Evolutionary conservation across 129 eudicot species (phyloP).

Genomic region (Escallonia herrerae): DNA sequence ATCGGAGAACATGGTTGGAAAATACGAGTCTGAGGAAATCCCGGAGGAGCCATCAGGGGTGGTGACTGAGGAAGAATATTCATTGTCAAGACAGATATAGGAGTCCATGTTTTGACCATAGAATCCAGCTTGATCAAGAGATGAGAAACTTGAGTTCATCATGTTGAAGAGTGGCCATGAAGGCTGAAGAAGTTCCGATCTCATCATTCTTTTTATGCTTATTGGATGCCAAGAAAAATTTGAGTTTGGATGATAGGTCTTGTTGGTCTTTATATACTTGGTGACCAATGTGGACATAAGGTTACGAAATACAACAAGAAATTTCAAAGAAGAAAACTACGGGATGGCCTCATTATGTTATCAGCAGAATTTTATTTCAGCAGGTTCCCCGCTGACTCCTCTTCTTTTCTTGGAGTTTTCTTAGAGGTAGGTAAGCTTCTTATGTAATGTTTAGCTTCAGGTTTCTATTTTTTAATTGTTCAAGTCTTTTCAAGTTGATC

Average conservation of each 20-base stretch:
- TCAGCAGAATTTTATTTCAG: background rate
- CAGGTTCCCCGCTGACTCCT: constrained; percentile 27
- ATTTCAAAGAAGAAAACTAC: constrained; percentile 17
- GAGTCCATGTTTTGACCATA: constrained; percentile 14
- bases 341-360: background rate
- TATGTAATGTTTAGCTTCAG: background rate
- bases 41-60: constrained; percentile 28
- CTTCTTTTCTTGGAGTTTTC: constrained; percentile 38
- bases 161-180: constrained; percentile 33
- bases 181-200: constrained; percentile 33
- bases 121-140: constrained; percentile 18
- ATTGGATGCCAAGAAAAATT: background rate
- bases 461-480: constrained; percentile 14
- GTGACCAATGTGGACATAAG: constrained; percentile 2
- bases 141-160: constrained; percentile 4
- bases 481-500: background rate
- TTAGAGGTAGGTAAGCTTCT: constrained; percentile 21
- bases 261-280: constrained; percentile 19
- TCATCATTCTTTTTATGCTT: constrained; percentile 29
- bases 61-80: constrained; percentile 25
- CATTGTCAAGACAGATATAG: background rate
- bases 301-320: too few species aligned
- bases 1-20: constrained; percentile 18
- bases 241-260: constrained; percentile 6
- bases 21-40: constrained; percentile 32